phyloP scores from a whole-genome alignment of 441 rosid species.

The Euphorbia corollata region DNA sequence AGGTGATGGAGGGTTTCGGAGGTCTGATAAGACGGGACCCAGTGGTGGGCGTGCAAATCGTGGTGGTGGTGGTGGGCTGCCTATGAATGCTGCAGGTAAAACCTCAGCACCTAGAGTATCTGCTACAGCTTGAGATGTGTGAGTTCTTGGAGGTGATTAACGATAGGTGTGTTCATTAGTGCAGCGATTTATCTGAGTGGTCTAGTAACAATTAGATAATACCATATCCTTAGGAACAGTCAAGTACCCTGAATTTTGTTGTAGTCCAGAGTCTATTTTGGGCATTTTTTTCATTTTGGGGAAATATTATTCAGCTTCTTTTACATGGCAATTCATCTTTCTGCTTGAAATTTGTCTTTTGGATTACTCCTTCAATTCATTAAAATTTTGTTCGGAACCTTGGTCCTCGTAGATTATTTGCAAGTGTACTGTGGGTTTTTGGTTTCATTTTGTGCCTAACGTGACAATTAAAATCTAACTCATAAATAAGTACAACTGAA shows the following conservation, averaged over 20 bases:
- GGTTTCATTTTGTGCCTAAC: too few relatives aligned
- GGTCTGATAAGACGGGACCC: conserved; percentile 38
- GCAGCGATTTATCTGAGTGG: conserved; percentile 18
- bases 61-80: conserved; percentile 23
- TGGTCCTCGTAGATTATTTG: too few relatives aligned
- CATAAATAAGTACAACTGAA: too few relatives aligned
- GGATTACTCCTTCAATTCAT: background rate
- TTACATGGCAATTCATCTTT: background rate
- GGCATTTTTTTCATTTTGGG: background rate
- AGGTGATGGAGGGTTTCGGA: conserved; percentile 54
- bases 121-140: conserved; percentile 41
- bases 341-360: background rate
- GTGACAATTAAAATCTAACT: too few relatives aligned
- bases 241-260: conserved; percentile 8
- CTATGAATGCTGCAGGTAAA: conserved; percentile 31
- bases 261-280: background rate
- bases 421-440: too few relatives aligned
- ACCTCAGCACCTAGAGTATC: conserved; percentile 39
- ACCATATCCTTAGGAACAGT: conserved; percentile 2
- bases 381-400: background rate
- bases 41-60: conserved; percentile 43
- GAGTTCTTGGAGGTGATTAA: background rate
- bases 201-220: conserved; percentile 20
- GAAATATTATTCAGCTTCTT: background rate
- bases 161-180: conserved; percentile 22